These are phyloP conservation scores for Pythium vanterpoolii DNA, from an alignment of 352 stramenopile species.

Conservation along the genomic window DNA sequence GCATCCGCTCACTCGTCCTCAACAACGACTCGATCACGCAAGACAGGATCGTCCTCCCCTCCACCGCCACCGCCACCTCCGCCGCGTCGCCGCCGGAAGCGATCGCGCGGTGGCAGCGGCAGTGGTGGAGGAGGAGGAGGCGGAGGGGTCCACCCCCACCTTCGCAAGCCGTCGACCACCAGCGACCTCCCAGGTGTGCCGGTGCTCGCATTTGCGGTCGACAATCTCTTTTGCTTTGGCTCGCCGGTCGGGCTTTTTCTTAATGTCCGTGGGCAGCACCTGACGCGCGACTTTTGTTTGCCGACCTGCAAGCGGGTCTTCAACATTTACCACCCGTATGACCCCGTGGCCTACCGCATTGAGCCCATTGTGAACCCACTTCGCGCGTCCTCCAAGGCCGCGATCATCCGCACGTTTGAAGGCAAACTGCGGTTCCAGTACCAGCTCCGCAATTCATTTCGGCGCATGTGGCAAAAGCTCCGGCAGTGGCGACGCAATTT, in stretches of 20 bases:
- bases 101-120: background rate
- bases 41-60: background rate
- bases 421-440: conserved; percentile 84
- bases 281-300: conserved; percentile 66
- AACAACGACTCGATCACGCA: background rate
- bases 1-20: background rate
- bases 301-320: conserved; percentile 84
- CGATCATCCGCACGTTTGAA: conserved; percentile 84
- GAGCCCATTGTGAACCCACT: conserved; percentile 90
- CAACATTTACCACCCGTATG: conserved; percentile 95
- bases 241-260: conserved; percentile 91
- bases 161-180: background rate
- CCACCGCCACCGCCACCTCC: no score
- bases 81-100: conserved; percentile 5
- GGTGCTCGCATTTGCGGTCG: conserved; percentile 71
- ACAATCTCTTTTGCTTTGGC: conserved; percentile 89
- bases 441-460: conserved; percentile 80
- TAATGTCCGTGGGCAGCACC: conserved; percentile 86
- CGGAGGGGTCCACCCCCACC: no score
- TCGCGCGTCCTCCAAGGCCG: conserved; percentile 73
- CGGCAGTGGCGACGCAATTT: conserved; percentile 74
- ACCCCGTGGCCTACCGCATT: conserved; percentile 94
- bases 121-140: no score
- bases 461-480: conserved; percentile 73
- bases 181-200: conserved; percentile 28